Percentiles rank a stretch among this genome's conserved stretches.
These are phyloP conservation scores for Metschnikowia gelsemii DNA, from an alignment of 805 yeast genomes.

Conservation along the genomic window DNA sequence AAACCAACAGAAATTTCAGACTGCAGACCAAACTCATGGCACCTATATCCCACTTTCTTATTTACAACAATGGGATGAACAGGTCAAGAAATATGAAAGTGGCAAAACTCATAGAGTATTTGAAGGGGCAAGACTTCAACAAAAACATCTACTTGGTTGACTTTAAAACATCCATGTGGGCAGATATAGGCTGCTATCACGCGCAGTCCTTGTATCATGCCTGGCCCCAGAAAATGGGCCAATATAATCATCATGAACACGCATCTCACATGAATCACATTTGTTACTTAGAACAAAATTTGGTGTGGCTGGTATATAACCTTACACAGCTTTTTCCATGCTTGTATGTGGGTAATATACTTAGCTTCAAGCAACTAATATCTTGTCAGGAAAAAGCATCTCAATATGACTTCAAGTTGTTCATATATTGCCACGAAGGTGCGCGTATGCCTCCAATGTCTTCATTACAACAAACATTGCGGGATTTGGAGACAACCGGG, in stretches of 20 bases:
- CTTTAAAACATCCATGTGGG: conserved; percentile 8
- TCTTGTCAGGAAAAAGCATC: conserved; percentile 4
- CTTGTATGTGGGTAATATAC: conserved; percentile 33
- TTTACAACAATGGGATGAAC: conserved; percentile 28
- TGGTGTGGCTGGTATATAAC: conserved; percentile 34
- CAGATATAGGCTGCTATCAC: conserved; percentile 7
- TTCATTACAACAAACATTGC: conserved; percentile 13
- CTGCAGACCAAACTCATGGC: conserved; percentile 33
- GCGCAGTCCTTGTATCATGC: background rate
- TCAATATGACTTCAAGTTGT: conserved; percentile 18
- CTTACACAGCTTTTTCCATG: conserved; percentile 28
- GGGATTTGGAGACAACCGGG: conserved; percentile 9
- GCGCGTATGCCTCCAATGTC: conserved; percentile 21
- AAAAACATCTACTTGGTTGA: conserved; percentile 13
- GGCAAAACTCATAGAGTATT: conserved; percentile 19
- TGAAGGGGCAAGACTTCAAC: conserved; percentile 7
- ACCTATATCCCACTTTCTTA: conserved; percentile 31
- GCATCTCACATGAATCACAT: conserved; percentile 13
- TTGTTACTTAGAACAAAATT: conserved; percentile 34
- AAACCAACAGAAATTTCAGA: conserved; percentile 33
- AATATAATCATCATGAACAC: background rate
- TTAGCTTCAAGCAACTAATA: conserved; percentile 28
- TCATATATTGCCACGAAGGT: conserved; percentile 24
- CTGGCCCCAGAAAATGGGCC: background rate
- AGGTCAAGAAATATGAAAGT: conserved; percentile 19